Percentiles rank a stretch among this genome's conserved stretches.
Conservation (phyloP, 768 basidiomycete species). For the Calvatia gigantea region DNA sequence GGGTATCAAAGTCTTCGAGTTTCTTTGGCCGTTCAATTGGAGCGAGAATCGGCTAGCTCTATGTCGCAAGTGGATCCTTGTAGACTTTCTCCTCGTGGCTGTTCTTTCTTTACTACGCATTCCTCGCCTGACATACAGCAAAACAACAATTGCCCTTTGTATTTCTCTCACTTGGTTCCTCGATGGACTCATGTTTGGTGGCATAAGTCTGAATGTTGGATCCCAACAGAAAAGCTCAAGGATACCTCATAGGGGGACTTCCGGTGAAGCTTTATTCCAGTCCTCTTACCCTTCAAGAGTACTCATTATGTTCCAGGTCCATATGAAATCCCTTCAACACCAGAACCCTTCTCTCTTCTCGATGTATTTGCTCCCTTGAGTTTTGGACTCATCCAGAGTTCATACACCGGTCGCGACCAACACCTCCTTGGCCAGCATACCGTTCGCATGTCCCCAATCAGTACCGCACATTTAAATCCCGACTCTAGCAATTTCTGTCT, state of each 20-base stretch:
- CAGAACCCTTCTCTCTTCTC: constrained; percentile 44
- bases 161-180: constrained; percentile 58
- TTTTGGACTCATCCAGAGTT: constrained; percentile 46
- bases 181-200: constrained; percentile 71
- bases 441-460: constrained; percentile 89
- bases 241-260: constrained; percentile 20
- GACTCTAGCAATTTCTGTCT: constrained; percentile 72
- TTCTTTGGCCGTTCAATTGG: constrained; percentile 52
- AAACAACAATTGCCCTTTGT: constrained; percentile 59
- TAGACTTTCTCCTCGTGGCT: constrained; percentile 60
- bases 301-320: constrained; percentile 20
- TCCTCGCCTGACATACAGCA: constrained; percentile 69
- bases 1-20: constrained; percentile 77
- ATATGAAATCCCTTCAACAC: constrained; percentile 37
- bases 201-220: constrained; percentile 50
- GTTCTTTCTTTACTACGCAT: constrained; percentile 64
- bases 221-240: constrained; percentile 4
- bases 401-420: constrained; percentile 41
- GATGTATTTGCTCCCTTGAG: constrained; percentile 46
- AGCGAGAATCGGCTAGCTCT: constrained; percentile 37
- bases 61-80: constrained; percentile 69
- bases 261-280: constrained; percentile 2
- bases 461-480: constrained; percentile 89
- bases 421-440: constrained; percentile 82
- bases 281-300: background rate